A percentile compares a stretch with the other conserved stretches of the same genome.
Conservation (phyloP, 1,139 yeast species). For the Lodderomyces elongisporus region DNA sequence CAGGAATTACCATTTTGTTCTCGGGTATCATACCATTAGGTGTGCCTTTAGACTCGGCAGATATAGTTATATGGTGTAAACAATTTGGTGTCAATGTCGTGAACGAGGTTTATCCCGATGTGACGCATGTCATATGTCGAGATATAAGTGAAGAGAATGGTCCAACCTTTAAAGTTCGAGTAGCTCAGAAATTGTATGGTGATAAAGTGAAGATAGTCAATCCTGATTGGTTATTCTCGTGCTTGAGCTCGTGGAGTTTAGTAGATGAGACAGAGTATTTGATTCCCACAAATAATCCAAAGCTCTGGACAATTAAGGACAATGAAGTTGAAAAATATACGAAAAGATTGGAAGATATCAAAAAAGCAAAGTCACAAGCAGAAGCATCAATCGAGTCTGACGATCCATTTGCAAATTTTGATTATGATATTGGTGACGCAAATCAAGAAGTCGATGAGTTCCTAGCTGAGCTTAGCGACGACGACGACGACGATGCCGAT, state of each 20-base stretch:
- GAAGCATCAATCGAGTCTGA: conserved; percentile 22
- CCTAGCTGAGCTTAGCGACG: conserved; percentile 52
- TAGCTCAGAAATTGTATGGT: conserved; percentile 60
- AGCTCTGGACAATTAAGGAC: conserved; percentile 38
- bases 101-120: conserved; percentile 62
- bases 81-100: conserved; percentile 90
- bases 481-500: conserved; percentile 32
- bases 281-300: conserved; percentile 40
- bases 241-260: conserved; percentile 73
- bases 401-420: too few relatives aligned
- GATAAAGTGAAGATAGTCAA: conserved; percentile 69
- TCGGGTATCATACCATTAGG: conserved; percentile 87
- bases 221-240: conserved; percentile 89
- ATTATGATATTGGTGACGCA: conserved; percentile 50
- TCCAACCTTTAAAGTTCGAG: conserved; percentile 67
- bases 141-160: conserved; percentile 56
- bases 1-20: conserved; percentile 67
- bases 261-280: conserved; percentile 60
- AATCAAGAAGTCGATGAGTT: conserved; percentile 59
- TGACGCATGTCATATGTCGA: conserved; percentile 84
- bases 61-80: conserved; percentile 86
- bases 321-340: conserved; percentile 42
- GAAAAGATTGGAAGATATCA: conserved; percentile 20
- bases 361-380: not conserved
- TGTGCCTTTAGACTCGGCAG: conserved; percentile 62